These are phyloP conservation scores for Kodamaea arcana DNA, from an alignment of 1,139 yeast species.

Conservation along the genomic window DNA sequence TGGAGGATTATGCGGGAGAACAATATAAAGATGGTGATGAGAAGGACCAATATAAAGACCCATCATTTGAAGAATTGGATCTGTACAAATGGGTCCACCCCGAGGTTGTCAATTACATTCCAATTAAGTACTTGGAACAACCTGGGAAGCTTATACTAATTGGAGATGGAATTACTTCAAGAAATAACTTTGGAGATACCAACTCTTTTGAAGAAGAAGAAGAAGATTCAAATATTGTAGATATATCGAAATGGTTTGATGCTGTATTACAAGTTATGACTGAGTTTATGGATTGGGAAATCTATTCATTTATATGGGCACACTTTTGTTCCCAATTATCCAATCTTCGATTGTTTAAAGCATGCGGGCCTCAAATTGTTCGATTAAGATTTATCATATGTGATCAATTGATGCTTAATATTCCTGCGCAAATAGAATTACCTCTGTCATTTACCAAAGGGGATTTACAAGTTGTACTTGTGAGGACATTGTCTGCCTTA, in stretches of 20 bases:
- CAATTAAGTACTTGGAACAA: conserved; percentile 34
- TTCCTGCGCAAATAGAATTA: conserved; percentile 41
- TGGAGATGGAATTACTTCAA: conserved; percentile 6
- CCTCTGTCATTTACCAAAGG: conserved; percentile 49
- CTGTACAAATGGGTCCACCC: conserved; percentile 56
- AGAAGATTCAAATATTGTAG: conserved; percentile 7
- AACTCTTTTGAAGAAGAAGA: conserved; percentile 1
- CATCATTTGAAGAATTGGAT: conserved; percentile 5
- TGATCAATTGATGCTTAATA: conserved; percentile 53
- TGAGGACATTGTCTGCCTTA: conserved; percentile 62
- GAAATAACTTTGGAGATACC: neutral
- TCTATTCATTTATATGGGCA: conserved; percentile 62
- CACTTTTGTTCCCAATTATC: conserved; percentile 73
- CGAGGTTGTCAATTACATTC: conserved; percentile 48
- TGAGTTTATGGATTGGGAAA: conserved; percentile 65
- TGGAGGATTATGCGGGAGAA: too few species aligned
- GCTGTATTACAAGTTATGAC: conserved; percentile 48
- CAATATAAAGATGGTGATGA: too few species aligned
- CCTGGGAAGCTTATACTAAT: too few species aligned
- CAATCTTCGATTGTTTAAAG: conserved; percentile 51
- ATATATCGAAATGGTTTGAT: conserved; percentile 39
- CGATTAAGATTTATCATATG: conserved; percentile 50
- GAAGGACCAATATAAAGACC: too few species aligned
- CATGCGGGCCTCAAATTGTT: conserved; percentile 42
- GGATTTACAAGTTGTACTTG: conserved; percentile 64